A percentile compares a stretch with the other conserved stretches of the same genome.
Conservation (phyloP, 164 flowering plant species). For the Dillenia suffruticosa region DNA sequence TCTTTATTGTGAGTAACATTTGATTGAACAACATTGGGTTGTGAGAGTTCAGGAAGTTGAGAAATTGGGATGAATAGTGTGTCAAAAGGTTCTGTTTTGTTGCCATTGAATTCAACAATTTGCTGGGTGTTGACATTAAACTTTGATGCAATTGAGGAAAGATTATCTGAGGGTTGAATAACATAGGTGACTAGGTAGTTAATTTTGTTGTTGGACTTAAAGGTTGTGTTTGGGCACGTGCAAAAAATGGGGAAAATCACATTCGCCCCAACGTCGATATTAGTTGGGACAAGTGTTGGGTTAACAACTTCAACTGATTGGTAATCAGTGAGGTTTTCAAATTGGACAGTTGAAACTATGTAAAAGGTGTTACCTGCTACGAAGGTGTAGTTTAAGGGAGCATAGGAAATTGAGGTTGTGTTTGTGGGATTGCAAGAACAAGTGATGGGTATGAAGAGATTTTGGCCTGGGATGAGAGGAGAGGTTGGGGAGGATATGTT, state of each 20-base stretch:
- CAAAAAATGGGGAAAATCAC: conserved; percentile 71
- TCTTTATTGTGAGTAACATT: conserved; percentile 3
- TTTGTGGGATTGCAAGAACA: conserved; percentile 55
- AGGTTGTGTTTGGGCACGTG: conserved; percentile 61
- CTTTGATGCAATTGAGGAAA: conserved; percentile 39
- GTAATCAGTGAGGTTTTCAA: conserved; percentile 67
- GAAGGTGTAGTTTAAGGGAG: conserved; percentile 54
- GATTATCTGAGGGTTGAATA: conserved; percentile 56
- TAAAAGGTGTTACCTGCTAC: conserved; percentile 54
- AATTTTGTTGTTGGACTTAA: conserved; percentile 15
- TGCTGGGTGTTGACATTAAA: conserved; percentile 35
- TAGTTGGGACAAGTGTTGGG: conserved; percentile 49
- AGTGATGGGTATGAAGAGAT: conserved; percentile 65
- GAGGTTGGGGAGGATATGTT: conserved; percentile 56
- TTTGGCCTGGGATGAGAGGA: conserved; percentile 45
- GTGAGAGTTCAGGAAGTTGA: conserved; percentile 42
- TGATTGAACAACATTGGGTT: conserved; percentile 34
- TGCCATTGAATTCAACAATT: conserved; percentile 45
- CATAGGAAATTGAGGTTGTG: conserved; percentile 37
- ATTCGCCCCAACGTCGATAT: conserved; percentile 38
- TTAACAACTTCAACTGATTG: conserved; percentile 65
- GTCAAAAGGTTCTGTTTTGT: conserved; percentile 17
- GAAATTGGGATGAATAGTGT: conserved; percentile 72
- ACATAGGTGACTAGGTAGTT: conserved; percentile 63
- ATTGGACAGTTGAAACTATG: conserved; percentile 37